Evolutionary conservation across 148 eudicot species (phyloP), one percentile per base, ranked within the genome.

Genomic region (Gaultheria prostrata): DNA sequence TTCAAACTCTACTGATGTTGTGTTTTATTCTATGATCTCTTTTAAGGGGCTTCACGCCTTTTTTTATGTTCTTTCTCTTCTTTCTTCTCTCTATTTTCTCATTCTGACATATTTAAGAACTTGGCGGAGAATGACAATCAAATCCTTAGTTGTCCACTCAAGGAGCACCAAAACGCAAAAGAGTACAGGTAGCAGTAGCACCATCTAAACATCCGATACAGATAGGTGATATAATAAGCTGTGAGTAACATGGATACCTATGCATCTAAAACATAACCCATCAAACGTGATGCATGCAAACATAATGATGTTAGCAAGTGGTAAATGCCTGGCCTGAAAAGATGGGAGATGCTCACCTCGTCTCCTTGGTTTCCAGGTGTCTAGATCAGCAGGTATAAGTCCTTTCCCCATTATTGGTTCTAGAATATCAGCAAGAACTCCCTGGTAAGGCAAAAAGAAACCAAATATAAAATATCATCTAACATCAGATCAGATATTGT

Each of bases 391-490:
- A 81, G 99, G 99, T 85, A 97, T 97, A 80, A 97, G 94, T 83
- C 99, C 99, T 91, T 97, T 97, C 51, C 99, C 99, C 99, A 97
- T 97, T 79, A 97, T 95, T 82, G 98, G 98, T 86, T 97, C 99
- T 76, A 97, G 90, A 61, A 97, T 95, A 87, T 97, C 99, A 80
- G 99, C 98, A 82, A 97, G 98, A 86, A 97, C 99, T 85, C 99
- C 99, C 99, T 97, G 77, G 49, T 46, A 32, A 63, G 85, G 69
- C 12, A 53, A 49, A 46, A 56, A 61, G 45, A 79, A 45, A 33
- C n/a, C 24, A n/a, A n/a, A 35, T 11, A 35, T 15, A 28, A 49
- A 46, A 39, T 21, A 6, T 11, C 4, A 82, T 39, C 18, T 1
- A 50, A n/a, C 33, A 72, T 81, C 26, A 82, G 3, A 82, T 35